Evolutionary conservation across 306 rosid species (phyloP).

Genomic region (Luffa aegyptiaca): DNA sequence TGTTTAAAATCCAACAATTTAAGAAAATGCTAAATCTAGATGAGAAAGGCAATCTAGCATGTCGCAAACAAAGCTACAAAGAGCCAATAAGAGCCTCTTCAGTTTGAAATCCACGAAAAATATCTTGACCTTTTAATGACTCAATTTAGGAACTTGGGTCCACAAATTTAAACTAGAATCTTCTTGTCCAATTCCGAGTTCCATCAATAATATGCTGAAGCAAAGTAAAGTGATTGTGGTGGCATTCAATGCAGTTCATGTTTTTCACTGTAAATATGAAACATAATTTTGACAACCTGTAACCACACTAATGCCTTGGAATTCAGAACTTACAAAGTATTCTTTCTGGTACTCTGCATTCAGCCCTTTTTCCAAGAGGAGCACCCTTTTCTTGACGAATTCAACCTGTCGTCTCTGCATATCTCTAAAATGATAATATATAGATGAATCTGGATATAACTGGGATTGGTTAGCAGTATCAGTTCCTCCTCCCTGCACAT

Average conservation of each 20-base stretch:
- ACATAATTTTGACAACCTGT: background rate
- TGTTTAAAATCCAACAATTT: background rate
- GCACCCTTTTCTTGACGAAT: constrained; percentile 89
- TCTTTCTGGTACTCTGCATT: constrained; percentile 82
- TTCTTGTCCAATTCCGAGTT: background rate
- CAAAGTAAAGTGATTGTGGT: background rate
- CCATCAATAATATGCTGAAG: background rate
- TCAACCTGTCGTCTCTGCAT: constrained; percentile 97
- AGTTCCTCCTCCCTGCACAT: constrained; percentile 48
- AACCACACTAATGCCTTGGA: background rate
- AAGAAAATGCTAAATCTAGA: background rate
- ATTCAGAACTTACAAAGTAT: constrained; percentile 56
- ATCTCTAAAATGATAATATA: constrained; percentile 67
- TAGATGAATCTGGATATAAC: constrained; percentile 50
- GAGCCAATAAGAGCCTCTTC: background rate
- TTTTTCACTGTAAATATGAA: background rate
- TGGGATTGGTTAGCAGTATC: constrained; percentile 52
- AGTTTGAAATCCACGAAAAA: background rate
- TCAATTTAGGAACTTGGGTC: background rate
- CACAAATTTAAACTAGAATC: background rate
- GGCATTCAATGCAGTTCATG: constrained; percentile 78
- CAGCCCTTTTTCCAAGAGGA: constrained; percentile 91
- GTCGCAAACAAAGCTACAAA: background rate
- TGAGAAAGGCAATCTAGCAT: background rate
- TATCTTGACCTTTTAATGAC: background rate